Base-by-base conservation (phyloP, 2,329 filamentous ascomycete species). In the Leptographium radiaticola region DNA sequence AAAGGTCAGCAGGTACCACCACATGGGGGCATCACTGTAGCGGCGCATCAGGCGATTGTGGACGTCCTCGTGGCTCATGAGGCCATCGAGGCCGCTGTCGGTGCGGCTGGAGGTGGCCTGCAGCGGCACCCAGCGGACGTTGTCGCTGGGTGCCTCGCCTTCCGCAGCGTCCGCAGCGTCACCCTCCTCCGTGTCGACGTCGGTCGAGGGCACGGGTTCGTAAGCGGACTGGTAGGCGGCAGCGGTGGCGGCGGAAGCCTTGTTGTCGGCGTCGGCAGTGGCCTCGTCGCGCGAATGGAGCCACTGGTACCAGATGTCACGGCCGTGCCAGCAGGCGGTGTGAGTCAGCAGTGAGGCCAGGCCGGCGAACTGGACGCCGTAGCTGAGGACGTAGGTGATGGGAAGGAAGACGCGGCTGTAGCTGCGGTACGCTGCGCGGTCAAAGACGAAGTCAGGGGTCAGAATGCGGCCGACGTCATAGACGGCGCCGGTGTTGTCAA, bases 361-460 rank as follows among this genome's bases (percentile, higher is more conserved):
- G 1, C 85, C 86, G 13, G 89, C 89, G 65, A 95, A 94, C 62
- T 93, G 88, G 30, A 94, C 77, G 3, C 84, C 88, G 60, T 94
- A 95, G 63, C 87, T 90, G 43, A 94, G 74, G 20, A 90, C 86
- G 63, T 93, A 95, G 0, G 89, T 93, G 56, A 93, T 89, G 1
- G 89, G 87, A 10, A 94, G 70, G 59, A 90, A 95, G 1, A 94
- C 86, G 18, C 86, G 80, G 60, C 87, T 91, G 68, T 94, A 94
- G n/a, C 75, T 77, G 49, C 81, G 73, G 67, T 94, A 95, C 18
- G 87, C 86, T 20, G 81, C 76, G 56, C 77, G 73, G 62, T 94
- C 86, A 61, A 95, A 91, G 39, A 89, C 65, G 57, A 89, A 93
- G 44, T 91, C 83, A 0, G 78, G 60, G 0, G 87, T 91, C 44